Conservation (phyloP, 225 moss, liverwort and hornwort genomes). For the Lunularia cruciata region DNA sequence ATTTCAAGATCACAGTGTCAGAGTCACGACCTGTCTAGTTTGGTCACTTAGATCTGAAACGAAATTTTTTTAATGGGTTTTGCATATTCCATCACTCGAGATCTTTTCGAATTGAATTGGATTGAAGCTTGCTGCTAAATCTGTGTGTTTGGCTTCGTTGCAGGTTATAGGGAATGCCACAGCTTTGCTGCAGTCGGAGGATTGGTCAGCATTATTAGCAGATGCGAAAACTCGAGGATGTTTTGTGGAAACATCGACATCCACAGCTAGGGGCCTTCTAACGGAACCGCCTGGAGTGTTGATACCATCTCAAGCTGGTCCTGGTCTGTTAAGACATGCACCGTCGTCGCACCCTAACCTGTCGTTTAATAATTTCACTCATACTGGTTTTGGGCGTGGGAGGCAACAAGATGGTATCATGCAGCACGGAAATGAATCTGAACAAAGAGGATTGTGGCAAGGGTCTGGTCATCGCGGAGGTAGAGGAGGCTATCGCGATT, state of each 20-base stretch:
- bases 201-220: constrained; percentile 87
- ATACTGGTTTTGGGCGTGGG: constrained; percentile 19
- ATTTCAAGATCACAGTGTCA: no score
- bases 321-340: constrained; percentile 31
- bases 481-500: constrained; percentile 24
- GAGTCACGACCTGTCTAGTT: no score
- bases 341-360: constrained; percentile 6
- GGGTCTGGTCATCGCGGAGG: constrained; percentile 31
- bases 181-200: constrained; percentile 89
- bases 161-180: constrained; percentile 98
- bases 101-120: no score
- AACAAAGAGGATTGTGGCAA: constrained; percentile 31
- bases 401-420: constrained; percentile 24
- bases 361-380: constrained; percentile 15
- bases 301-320: constrained; percentile 33
- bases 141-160: not conserved
- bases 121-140: not conserved
- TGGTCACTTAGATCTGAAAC: no score
- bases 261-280: constrained; percentile 77
- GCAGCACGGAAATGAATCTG: constrained; percentile 14
- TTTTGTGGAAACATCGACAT: constrained; percentile 66
- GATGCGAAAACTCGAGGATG: constrained; percentile 74
- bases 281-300: constrained; percentile 55
- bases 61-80: no score
- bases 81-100: no score